Evolutionary conservation across 2,329 filamentous ascomycete species (phyloP), one percentile per base, ranked within the genome.

Genomic region (Neospermospora avenae): DNA sequence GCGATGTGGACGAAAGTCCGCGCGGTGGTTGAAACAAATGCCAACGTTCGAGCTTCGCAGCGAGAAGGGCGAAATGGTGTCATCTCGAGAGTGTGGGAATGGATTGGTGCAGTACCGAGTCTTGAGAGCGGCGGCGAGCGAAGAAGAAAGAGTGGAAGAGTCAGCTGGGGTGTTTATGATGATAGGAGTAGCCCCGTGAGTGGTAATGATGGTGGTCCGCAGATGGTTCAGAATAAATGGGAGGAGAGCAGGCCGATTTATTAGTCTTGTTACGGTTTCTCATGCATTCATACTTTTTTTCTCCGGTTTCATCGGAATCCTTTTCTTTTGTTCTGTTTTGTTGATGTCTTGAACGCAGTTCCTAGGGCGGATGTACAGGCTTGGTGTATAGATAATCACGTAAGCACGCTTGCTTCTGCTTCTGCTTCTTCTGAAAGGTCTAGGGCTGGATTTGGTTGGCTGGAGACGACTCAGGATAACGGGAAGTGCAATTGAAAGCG

Each of bases 21-120:
- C 67, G 84, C 81, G 55, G 88, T 98, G 55, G 93, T 99, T 0
- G 95, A 99, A 75, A 87, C 87, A 74, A 99, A 99, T 74, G 89
- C 90, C 62, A 99, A 99, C 71, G 89, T 99, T 16, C 84, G 95
- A 44, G 90, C 83, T 0, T 79, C 82, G 76, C 75, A 93, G 82
- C 77, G 92, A 78, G 77, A 89, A 82, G 75, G 87, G 49, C 77
- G 80, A 56, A 87, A 81, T 67, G 86, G 85, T 35, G 86, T 88
- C 70, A 81, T 89, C 31, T 84, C 84, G 28, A 78, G 84, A 28
- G 85, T 84, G 1, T 88, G 85, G 85, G 86, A 88, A 71, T 88
- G 85, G 85, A 87, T 88, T 63, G 85, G 85, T 1, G 82, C 84
- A 14, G 76, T 80, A 18, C 74, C 77, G 18, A 79, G 58, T 39